Base-by-base conservation (phyloP, 805 yeast species). In the Starmerella davenportii region DNA sequence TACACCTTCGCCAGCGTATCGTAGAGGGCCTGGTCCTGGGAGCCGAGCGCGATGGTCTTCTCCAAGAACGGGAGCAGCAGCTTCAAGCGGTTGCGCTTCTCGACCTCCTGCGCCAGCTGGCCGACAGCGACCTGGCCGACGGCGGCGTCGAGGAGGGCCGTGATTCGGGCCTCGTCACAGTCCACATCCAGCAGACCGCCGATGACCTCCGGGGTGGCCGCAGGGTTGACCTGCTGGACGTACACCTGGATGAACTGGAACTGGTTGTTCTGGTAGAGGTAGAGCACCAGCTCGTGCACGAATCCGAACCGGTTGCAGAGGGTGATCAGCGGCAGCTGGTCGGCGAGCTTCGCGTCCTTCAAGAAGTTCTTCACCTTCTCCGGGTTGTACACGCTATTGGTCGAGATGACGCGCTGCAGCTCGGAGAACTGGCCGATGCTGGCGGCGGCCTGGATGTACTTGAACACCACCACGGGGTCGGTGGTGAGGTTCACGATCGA, bases 131-230 rank as follows among this genome's bases (percentile, higher is more conserved):
- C 94, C 61, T 87, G 87, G 40, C 96, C 96, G 40, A 84, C 64
- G 5, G 87, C 96, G 19, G 93, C 76, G 54, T 68, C 70, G 50
- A 90, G 68, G 53, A 90, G 66, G 39, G 71, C 68, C 64, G 81
- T 78, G 57, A 90, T 82, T 51, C 82, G 77, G 41, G 63, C 60
- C 60, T 90, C 98, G 50, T 90, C 96, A 63, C 95, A 85, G 60
- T 90, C 99, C 50, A 90, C 96, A 58, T 90, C 99, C 49, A 90
- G 66, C 54, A 90, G 68, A 34, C 93, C 96, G 44, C 95, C 98
- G 53, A 90, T 72, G 46, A 90, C 99, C 60, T 85, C 93, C 5
- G 98, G 93, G 15, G 99, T 81, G 58, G 79, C 81, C 7, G 92
- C 66, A 38, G 98, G 94, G 62, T 90, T 90, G 38, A 90, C 96